Evolutionary conservation across 176 grass and related monocot genomes (phyloP), one percentile per base, ranked within the genome.

Genomic region (Saccharum officinarum): DNA sequence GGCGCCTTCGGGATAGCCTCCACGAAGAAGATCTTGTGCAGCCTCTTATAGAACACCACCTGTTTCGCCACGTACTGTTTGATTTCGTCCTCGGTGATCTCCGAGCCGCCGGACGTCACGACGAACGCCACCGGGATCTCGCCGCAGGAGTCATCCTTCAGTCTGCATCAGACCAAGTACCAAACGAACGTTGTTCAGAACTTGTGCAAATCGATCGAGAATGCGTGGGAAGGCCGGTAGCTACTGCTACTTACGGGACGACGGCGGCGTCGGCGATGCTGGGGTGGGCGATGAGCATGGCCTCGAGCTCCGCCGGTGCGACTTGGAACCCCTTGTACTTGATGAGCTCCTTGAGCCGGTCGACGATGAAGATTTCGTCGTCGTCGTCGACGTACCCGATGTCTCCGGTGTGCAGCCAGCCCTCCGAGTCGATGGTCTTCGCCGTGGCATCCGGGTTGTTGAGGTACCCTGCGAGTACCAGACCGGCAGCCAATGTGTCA

Each of bases 281-380:
- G 50, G 86, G 34, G 78, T 98, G 91, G 0, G 88, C 77, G 76
- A 95, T 90, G 79, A 98, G 95, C 79, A 95, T 90, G 30, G 92
- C 91, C 76, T 98, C 95, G 54, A 98, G 89, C 80, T 98, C 92
- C 2, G 95, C 92, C 4, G 95, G 95, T 8, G 95, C 85, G 8
- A 98, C 95, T 59, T 98, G 95, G 89, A 93, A 98, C 4, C 92
- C 89, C 81, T 95, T 98, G 87, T 92, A 93, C 78, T 98, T 98
- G 87, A 98, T 98, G 78, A 98, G 88, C 82, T 98, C 95, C 87
- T 98, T 98, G 42, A 98, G 92, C 75, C 92, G 68, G 69, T 98
- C 95, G 2, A 95, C 92, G 23, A 98, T 95, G 91, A 98, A 98
- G 84, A 98, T 93, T 45, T 98, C 95, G 26, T 98, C 91, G 52